Conservation (phyloP, 2,329 filamentous ascomycete species). For the Apiospora arundinis region DNA sequence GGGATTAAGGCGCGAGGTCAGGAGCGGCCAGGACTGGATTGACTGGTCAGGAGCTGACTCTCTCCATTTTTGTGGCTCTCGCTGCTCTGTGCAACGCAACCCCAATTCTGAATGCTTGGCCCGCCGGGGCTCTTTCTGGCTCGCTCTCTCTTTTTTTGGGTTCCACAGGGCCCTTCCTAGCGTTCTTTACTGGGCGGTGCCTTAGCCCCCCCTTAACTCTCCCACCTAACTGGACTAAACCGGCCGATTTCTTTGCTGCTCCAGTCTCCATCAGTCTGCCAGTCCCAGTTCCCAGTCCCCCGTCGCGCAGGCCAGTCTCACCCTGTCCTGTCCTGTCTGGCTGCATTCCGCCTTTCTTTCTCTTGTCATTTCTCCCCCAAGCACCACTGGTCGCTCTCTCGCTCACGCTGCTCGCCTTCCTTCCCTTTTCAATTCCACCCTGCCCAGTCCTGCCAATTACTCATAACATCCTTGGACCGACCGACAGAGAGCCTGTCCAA, state of each 20-base stretch:
- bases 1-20: neutral
- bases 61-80: constrained; percentile 16
- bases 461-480: constrained; percentile 8
- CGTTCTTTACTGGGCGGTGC: constrained; percentile 16
- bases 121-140: constrained; percentile 14
- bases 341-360: constrained; percentile 15
- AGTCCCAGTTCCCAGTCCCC: neutral
- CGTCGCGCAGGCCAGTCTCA: neutral
- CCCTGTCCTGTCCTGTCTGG: neutral
- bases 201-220: constrained; percentile 11
- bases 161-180: constrained; percentile 15
- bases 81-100: constrained; percentile 19
- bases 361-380: constrained; percentile 17
- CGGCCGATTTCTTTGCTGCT: constrained; percentile 14
- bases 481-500: constrained; percentile 9
- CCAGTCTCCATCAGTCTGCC: constrained; percentile 1
- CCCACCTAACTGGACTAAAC: constrained; percentile 15
- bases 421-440: constrained; percentile 19
- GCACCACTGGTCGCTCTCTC: neutral
- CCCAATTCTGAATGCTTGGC: constrained; percentile 18
- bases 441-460: constrained; percentile 17
- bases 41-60: constrained; percentile 10
- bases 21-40: too few species aligned
- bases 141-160: constrained; percentile 5
- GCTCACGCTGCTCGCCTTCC: constrained; percentile 5